These are phyloP conservation scores for Cryphonectria parasitica DNA, from an alignment of 2,329 filamentous ascomycete genomes.

Conservation along the genomic window DNA sequence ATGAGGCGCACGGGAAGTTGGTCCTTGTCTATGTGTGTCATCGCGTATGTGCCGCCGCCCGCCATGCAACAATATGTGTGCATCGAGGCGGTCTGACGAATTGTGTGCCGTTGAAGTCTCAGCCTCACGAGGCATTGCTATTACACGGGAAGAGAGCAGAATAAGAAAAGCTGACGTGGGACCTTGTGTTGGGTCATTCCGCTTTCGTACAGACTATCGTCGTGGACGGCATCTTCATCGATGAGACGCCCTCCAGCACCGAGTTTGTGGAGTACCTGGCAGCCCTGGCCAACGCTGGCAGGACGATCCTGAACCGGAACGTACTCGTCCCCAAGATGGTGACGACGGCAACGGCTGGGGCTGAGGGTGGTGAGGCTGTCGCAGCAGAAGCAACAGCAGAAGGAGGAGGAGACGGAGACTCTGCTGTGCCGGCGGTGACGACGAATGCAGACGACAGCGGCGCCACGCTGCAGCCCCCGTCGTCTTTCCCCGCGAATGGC, in stretches of 20 bases:
- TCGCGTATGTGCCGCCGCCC: not conserved
- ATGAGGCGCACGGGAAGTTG: not conserved
- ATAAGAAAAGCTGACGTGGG: not conserved
- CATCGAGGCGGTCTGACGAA: conserved; percentile 2
- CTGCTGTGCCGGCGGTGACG: not conserved
- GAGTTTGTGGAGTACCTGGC: conserved; percentile 33
- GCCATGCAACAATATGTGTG: not conserved
- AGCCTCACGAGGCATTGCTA: not conserved
- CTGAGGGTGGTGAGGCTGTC: not conserved
- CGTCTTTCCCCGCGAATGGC: conserved; percentile 14
- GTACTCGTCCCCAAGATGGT: not conserved
- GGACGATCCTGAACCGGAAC: conserved; percentile 27
- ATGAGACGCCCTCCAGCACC: conserved; percentile 46
- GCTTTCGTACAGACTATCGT: conserved; percentile 36
- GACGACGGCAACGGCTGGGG: not conserved
- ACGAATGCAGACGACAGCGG: not conserved
- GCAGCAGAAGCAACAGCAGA: conserved; percentile 19
- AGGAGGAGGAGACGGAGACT: conserved; percentile 1
- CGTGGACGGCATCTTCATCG: conserved; percentile 53
- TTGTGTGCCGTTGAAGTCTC: not conserved
- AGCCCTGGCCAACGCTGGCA: conserved; percentile 29
- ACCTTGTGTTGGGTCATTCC: not conserved
- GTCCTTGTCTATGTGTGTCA: not conserved
- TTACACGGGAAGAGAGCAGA: not conserved
- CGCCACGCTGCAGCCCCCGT: conserved; percentile 10